Evolutionary conservation across 306 rosid species (phyloP).

Genomic region (Carpinus fangiana): DNA sequence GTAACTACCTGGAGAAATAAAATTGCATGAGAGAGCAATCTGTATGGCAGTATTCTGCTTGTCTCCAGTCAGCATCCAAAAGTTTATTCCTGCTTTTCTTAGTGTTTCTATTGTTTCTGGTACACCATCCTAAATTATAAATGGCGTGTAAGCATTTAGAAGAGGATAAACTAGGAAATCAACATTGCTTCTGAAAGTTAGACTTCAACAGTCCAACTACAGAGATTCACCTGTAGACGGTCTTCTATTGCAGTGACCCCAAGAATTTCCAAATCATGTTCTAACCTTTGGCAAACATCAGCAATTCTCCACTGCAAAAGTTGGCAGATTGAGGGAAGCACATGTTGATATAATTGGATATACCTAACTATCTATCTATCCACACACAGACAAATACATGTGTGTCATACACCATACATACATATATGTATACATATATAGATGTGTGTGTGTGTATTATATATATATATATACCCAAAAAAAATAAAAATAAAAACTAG

Average conservation of each 20-base stretch:
- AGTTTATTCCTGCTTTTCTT: constrained; percentile 97
- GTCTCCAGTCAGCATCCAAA: constrained; percentile 99
- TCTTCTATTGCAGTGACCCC: constrained; percentile 99
- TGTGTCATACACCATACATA: no score
- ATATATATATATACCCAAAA: no score
- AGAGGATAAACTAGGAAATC: constrained; percentile 12
- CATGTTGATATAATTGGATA: not conserved
- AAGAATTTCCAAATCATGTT: constrained; percentile 84
- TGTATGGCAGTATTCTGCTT: constrained; percentile 96
- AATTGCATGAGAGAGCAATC: constrained; percentile 96
- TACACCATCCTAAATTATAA: constrained; percentile 83
- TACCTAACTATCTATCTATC: not conserved
- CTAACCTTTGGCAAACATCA: constrained; percentile 90
- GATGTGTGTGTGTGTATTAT: no score
- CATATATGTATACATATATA: no score
- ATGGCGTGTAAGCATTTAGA: not conserved
- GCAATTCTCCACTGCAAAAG: constrained; percentile 93
- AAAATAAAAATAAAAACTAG: not conserved
- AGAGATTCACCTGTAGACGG: constrained; percentile 81
- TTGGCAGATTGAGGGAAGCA: constrained; percentile 28
- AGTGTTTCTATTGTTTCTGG: constrained; percentile 92
- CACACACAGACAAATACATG: not conserved
- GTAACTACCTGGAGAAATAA: constrained; percentile 86
- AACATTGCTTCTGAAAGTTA: constrained; percentile 12
- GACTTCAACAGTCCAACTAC: constrained; percentile 21